Percentiles rank a stretch among this genome's conserved stretches.
phyloP scores from a whole-genome alignment of 805 yeast species.

The Saturnispora kantuleensis region DNA sequence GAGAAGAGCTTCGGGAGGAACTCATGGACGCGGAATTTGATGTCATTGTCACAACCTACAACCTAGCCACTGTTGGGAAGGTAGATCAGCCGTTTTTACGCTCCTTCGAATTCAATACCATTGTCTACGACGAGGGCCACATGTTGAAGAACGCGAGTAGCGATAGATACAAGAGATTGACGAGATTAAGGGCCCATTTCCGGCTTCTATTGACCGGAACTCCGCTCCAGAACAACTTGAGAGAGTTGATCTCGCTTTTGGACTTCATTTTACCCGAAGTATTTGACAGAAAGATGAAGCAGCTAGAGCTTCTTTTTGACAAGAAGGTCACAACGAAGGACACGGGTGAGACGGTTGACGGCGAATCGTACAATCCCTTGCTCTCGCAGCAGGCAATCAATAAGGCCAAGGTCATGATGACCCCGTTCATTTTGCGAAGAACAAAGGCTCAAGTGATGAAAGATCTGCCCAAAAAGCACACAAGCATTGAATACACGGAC shows the following conservation, averaged over 20 bases:
- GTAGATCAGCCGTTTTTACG: constrained; percentile 73
- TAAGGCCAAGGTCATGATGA: constrained; percentile 96
- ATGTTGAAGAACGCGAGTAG: constrained; percentile 84
- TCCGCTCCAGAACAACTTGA: constrained; percentile 87
- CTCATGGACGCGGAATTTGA: constrained; percentile 57
- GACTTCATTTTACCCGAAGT: constrained; percentile 83
- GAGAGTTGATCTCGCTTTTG: constrained; percentile 80
- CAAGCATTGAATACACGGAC: constrained; percentile 54
- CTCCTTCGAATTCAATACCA: constrained; percentile 66
- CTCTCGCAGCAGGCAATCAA: constrained; percentile 84
- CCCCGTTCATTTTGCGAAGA: constrained; percentile 90
- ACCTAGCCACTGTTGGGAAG: constrained; percentile 79
- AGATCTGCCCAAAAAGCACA: constrained; percentile 74
- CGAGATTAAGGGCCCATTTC: constrained; percentile 77
- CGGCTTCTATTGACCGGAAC: constrained; percentile 90
- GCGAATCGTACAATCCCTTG: constrained; percentile 59
- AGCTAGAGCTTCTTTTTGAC: constrained; percentile 71
- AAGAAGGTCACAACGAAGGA: constrained; percentile 69
- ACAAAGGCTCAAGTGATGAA: constrained; percentile 85
- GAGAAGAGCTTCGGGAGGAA: constrained; percentile 73
- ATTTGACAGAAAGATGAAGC: constrained; percentile 74
- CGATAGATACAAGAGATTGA: constrained; percentile 79
- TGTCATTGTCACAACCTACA: constrained; percentile 90
- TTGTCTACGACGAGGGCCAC: constrained; percentile 97
- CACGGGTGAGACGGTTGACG: constrained; percentile 28